phyloP scores from a whole-genome alignment of 768 basidiomycete genomes.

The Albatrellus ellisii region DNA sequence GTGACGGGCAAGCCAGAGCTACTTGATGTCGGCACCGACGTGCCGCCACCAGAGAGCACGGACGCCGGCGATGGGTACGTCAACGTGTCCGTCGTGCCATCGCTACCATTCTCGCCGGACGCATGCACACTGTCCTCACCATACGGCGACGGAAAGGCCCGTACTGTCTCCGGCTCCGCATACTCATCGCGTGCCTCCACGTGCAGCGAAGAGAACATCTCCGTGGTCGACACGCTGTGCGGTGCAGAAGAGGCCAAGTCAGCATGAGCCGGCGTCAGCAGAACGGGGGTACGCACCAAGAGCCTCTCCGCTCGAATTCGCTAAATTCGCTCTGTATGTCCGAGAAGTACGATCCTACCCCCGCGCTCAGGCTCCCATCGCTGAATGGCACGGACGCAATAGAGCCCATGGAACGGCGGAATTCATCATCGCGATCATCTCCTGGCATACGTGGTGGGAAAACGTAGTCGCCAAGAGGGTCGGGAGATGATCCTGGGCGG shows the following conservation, averaged over 20 bases:
- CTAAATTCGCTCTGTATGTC: conserved; percentile 10
- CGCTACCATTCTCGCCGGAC: conserved; percentile 7
- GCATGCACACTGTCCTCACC: background rate
- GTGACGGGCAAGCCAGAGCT: background rate
- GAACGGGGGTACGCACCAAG: conserved; percentile 5
- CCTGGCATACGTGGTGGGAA: conserved; percentile 9
- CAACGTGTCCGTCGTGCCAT: conserved; percentile 8
- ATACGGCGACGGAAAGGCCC: background rate
- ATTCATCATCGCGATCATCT: background rate
- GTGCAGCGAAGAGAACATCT: conserved; percentile 6
- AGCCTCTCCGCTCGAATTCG: conserved; percentile 12
- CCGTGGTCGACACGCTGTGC: conserved; percentile 9
- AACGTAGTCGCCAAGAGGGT: conserved; percentile 5
- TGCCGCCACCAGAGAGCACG: conserved; percentile 4
- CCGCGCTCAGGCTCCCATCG: background rate
- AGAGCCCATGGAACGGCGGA: conserved; percentile 10
- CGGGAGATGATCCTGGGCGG: background rate
- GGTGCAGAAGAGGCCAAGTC: background rate
- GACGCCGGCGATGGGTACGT: conserved; percentile 12
- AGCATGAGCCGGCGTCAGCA: background rate
- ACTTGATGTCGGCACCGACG: background rate
- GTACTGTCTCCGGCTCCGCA: background rate
- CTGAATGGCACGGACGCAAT: background rate
- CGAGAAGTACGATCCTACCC: background rate
- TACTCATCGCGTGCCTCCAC: conserved; percentile 5